Base-by-base conservation (phyloP, 805 yeast genomes). In the Starmerella lactis-condensi region DNA sequence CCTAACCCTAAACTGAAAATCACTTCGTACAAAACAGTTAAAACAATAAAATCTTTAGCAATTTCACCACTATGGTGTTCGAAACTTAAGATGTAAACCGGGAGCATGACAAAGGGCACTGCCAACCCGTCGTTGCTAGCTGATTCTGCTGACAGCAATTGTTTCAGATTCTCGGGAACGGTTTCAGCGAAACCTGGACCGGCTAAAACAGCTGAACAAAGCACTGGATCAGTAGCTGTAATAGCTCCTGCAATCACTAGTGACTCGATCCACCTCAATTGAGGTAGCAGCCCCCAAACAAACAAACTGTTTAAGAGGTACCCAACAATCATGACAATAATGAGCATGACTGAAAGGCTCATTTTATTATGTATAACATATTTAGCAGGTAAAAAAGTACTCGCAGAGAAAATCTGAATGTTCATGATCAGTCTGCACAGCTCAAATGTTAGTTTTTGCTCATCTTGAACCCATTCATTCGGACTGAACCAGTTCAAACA, bases 401-500 rank as follows among this genome's bases (percentile, higher is more conserved):
- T 74, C 22, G 72, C 76, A 2, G 78, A 70, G 34, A 71, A 72
- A 29, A 74, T 69, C 56, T 75, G 82, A 37, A 75, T 66, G 41
- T 75, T 71, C 38, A 74, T 56, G 10, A 74, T 73, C 3, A 75
- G 64, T 26, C 81, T 56, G 37, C 74, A 26, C 12, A 41, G 33
- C 30, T 41, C 45, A 6, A 41, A 26, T 12, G 44, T 41, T 12
- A 41, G 29, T 11, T 16, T 9, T 23, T 32, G 30, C 2, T 76
- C 53, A 46, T 76, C 70, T 5, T 5, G 13, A 0, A 89, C 89
- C 95, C 95, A 82, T 3, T 64, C 54, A 7, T 66, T 51, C 2
- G 95, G 94, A 34, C 72, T 55, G 48, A 83, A 77, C 92, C 93
- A 78, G 34, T 69, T 56, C 22, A 81, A 55, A 46, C 78, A 73